Evolutionary conservation across 345 rosid genomes (phyloP).

Genomic region (Salix dunnii): DNA sequence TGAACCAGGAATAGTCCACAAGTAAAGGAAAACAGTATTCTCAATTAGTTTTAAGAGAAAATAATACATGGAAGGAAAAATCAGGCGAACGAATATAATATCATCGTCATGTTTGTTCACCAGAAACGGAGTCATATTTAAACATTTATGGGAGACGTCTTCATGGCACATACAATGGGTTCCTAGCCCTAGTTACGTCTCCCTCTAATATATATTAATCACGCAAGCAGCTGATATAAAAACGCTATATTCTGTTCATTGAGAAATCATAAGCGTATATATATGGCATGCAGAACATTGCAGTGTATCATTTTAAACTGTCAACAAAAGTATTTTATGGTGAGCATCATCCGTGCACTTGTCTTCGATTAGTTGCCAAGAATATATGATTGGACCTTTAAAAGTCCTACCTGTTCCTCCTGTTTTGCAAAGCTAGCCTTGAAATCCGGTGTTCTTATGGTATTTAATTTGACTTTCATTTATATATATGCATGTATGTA

Average conservation of each 20-base stretch:
- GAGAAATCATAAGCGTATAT: not conserved
- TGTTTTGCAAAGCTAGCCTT: not conserved
- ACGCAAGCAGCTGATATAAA: not conserved
- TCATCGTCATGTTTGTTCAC: not conserved
- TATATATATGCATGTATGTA: too few relatives aligned
- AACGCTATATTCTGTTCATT: not conserved
- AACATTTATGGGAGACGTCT: not conserved
- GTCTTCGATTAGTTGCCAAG: not conserved
- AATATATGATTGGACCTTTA: not conserved
- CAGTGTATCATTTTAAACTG: not conserved
- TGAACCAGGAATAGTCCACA: not conserved
- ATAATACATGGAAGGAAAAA: not conserved
- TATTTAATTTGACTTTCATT: not conserved
- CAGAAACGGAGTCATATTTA: not conserved
- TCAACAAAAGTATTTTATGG: not conserved
- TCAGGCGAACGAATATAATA: not conserved
- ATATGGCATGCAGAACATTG: not conserved
- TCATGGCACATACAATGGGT: not conserved
- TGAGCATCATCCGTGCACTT: not conserved
- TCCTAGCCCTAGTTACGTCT: not conserved
- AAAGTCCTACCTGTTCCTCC: not conserved
- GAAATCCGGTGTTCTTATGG: not conserved
- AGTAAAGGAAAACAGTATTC: not conserved
- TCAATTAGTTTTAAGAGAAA: not conserved
- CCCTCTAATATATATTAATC: not conserved